These are phyloP conservation scores for Penicillium sclerotigenum DNA, from an alignment of 2,329 filamentous ascomycete genomes.

Conservation along the genomic window DNA sequence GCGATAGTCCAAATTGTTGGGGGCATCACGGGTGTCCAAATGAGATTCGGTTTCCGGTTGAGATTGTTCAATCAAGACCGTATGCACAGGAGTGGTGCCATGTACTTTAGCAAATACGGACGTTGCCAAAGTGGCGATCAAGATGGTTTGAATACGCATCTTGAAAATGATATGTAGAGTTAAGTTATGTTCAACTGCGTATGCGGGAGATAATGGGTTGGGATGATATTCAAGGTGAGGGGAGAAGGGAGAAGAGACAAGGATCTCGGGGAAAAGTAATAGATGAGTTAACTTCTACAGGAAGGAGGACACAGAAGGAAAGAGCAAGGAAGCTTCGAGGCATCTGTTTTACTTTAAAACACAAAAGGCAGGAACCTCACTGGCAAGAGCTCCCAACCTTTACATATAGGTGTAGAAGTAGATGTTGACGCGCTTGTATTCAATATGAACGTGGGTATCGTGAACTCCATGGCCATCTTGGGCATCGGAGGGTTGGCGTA, in stretches of 20 bases:
- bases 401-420: background rate
- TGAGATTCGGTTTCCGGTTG: background rate
- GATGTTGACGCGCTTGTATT: background rate
- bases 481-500: background rate
- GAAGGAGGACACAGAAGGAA: background rate
- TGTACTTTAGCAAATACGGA: background rate
- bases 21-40: constrained; percentile 15
- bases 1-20: constrained; percentile 21
- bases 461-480: constrained; percentile 12
- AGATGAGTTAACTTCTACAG: constrained; percentile 1
- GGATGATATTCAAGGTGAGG: background rate
- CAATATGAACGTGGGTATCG: constrained; percentile 24
- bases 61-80: background rate
- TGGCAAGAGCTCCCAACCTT: background rate
- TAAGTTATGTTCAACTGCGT: constrained; percentile 3
- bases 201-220: background rate
- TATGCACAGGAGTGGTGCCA: constrained; percentile 1
- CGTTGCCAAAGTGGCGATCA: constrained; percentile 8
- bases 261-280: too few relatives aligned
- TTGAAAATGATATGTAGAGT: background rate
- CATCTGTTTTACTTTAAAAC: background rate
- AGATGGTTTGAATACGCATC: background rate
- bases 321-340: background rate
- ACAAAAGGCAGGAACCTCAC: background rate
- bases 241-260: background rate